Percentiles rank a stretch among this genome's conserved stretches.
phyloP scores from a whole-genome alignment of 164 flowering plant genomes.

The Hamamelis virginiana region DNA sequence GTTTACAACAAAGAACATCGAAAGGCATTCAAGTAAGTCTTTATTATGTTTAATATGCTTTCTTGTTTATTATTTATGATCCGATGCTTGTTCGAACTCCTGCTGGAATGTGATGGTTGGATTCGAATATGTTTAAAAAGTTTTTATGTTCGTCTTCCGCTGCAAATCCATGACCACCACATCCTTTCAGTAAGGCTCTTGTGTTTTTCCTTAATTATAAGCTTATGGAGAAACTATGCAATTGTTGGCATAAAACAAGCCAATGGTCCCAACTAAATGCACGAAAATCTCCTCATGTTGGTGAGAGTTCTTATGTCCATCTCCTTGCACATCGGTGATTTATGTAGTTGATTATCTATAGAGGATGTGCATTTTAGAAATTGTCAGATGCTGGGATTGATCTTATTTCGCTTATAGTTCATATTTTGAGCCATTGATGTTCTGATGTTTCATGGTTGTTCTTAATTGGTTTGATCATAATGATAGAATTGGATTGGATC shows the following conservation, averaged over 20 bases:
- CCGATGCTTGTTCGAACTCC: too few species aligned
- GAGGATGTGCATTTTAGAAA: neutral
- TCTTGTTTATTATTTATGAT: too few species aligned
- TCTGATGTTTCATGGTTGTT: too few species aligned
- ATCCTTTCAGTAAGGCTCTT: conserved; percentile 84
- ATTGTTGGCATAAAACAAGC: conserved; percentile 86
- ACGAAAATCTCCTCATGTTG: conserved; percentile 72
- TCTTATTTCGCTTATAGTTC: neutral
- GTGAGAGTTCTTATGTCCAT: conserved; percentile 36
- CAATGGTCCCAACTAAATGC: conserved; percentile 83
- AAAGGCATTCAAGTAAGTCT: too few species aligned
- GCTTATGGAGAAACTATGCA: conserved; percentile 78
- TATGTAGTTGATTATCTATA: neutral
- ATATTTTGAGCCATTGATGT: neutral
- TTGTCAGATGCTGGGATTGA: neutral
- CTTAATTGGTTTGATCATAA: too few species aligned
- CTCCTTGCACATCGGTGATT: neutral
- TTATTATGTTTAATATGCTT: too few species aligned
- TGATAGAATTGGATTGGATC: too few species aligned
- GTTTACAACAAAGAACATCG: too few species aligned
- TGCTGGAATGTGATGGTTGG: too few species aligned
- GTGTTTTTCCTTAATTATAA: conserved; percentile 97
- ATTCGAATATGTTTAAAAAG: too few species aligned
- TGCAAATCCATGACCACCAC: too few species aligned
- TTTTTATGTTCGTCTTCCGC: too few species aligned